Percentiles rank a stretch among this genome's conserved stretches.
Conservation (phyloP, 352 stramenopile species). For the Phytophthora nicotianae region DNA sequence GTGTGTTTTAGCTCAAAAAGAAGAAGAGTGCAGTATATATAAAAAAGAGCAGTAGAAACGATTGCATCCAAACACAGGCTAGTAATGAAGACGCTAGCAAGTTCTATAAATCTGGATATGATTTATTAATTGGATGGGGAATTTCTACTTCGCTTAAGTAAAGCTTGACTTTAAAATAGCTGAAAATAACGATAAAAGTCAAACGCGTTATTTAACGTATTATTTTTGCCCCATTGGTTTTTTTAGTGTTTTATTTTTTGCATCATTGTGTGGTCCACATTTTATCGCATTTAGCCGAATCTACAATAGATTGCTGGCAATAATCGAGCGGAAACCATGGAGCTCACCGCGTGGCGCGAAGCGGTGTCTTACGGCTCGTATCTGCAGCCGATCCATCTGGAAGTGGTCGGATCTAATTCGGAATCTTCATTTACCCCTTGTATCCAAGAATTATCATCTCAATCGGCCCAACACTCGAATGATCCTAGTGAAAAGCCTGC, state of each 20-base stretch:
- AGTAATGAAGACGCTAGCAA: no score
- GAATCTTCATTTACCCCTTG: not conserved
- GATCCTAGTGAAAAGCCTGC: conserved; percentile 1
- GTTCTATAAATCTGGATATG: no score
- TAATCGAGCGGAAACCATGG: conserved; percentile 18
- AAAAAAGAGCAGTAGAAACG: no score
- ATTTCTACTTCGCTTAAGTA: no score
- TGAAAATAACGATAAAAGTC: no score
- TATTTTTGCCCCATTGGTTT: no score
- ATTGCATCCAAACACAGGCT: no score
- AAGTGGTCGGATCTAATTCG: conserved; percentile 18
- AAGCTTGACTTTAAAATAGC: no score
- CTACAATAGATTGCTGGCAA: conserved; percentile 5
- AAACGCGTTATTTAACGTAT: no score
- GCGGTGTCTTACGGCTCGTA: conserved; percentile 45
- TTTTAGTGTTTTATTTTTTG: not conserved
- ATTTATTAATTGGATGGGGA: no score
- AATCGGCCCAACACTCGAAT: conserved; percentile 14
- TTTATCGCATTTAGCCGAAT: conserved; percentile 5
- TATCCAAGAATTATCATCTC: conserved; percentile 8
- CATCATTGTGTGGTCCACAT: not conserved
- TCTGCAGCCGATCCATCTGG: conserved; percentile 54
- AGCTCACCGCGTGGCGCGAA: conserved; percentile 42
- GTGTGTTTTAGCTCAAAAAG: no score
- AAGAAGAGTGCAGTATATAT: no score